Evolutionary conservation across 768 basidiomycete species (phyloP).

Genomic region (Macrolepiota dolichaula): DNA sequence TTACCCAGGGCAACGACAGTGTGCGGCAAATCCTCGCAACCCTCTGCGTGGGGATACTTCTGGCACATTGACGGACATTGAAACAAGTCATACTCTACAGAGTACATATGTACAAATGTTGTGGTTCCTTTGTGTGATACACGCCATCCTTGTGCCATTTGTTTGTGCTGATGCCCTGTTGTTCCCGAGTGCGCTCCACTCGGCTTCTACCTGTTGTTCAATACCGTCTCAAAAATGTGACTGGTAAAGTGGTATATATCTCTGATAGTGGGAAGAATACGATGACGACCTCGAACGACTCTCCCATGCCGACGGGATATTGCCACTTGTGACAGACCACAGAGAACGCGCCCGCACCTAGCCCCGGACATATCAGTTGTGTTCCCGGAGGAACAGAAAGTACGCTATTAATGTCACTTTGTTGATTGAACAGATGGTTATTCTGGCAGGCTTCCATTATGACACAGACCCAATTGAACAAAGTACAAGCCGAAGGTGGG

Average conservation of each 20-base stretch:
- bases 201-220: background rate
- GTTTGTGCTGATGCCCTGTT: background rate
- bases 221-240: background rate
- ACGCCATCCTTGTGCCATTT: no score
- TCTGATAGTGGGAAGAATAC: no score
- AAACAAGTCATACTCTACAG: background rate
- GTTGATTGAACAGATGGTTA: background rate
- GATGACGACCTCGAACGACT: constrained; percentile 14
- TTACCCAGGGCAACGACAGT: background rate
- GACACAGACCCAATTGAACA: constrained; percentile 81
- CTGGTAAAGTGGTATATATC: background rate
- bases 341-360: background rate
- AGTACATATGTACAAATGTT: background rate
- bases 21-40: background rate
- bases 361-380: constrained; percentile 48
- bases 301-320: constrained; percentile 14
- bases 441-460: constrained; percentile 63
- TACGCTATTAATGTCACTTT: constrained; percentile 19
- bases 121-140: background rate
- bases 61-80: background rate
- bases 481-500: constrained; percentile 52
- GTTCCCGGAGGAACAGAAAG: constrained; percentile 71
- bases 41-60: background rate
- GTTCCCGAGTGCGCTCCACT: background rate
- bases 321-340: constrained; percentile 11